phyloP scores from a whole-genome alignment of 1,284 basidiomycete genomes.

The Naganishia sp. region DNA sequence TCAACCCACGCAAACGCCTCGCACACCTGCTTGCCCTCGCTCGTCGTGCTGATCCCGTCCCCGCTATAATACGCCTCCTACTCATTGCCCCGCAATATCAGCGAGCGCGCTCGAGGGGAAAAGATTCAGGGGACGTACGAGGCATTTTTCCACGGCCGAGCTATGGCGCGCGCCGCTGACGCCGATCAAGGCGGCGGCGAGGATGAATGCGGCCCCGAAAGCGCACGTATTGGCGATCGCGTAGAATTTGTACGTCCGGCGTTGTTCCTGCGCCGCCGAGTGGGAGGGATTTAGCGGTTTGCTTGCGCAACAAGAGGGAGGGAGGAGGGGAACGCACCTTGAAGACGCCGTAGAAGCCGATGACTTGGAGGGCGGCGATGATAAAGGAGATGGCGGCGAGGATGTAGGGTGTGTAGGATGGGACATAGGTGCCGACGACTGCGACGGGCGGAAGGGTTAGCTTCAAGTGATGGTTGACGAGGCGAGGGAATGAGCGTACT shows the following conservation, averaged over 20 bases:
- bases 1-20: slow-evolving; percentile 86
- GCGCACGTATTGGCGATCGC: slow-evolving; percentile 66
- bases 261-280: slow-evolving; percentile 65
- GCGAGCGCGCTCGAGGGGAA: background rate
- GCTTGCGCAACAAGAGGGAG: background rate
- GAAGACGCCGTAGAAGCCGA: slow-evolving; percentile 80
- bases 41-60: slow-evolving; percentile 43
- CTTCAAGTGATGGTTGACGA: too few species aligned
- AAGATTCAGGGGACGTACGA: slow-evolving; percentile 62
- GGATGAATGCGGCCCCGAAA: slow-evolving; percentile 65
- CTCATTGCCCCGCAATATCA: background rate
- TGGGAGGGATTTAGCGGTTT: background rate
- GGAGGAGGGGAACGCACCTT: slow-evolving; percentile 58
- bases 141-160: slow-evolving; percentile 67
- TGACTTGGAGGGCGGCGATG: slow-evolving; percentile 67
- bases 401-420: slow-evolving; percentile 70
- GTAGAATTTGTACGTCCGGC: slow-evolving; percentile 72
- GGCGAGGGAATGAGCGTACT: slow-evolving; percentile 59
- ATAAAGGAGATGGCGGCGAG: slow-evolving; percentile 74
- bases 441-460: slow-evolving; percentile 5
- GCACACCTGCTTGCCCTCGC: slow-evolving; percentile 70
- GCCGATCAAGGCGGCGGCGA: slow-evolving; percentile 76
- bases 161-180: slow-evolving; percentile 73
- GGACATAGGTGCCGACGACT: slow-evolving; percentile 84
- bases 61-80: slow-evolving; percentile 41